These are phyloP conservation scores for Verbascum thapsus DNA, from an alignment of 257 asterid species.

Conservation along the genomic window DNA sequence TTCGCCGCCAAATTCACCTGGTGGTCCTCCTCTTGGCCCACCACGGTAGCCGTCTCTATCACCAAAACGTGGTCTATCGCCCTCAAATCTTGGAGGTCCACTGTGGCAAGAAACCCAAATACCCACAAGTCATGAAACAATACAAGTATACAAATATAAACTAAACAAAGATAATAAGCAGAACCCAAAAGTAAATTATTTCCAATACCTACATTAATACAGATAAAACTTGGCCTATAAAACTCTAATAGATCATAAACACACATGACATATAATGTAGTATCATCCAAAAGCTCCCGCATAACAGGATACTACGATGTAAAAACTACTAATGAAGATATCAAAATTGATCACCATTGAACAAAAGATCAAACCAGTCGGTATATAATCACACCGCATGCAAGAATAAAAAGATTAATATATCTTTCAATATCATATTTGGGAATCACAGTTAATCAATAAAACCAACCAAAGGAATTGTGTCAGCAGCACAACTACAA, in stretches of 20 bases:
- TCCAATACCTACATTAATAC: too few relatives aligned
- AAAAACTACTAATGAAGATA: background rate
- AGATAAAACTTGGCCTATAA: too few relatives aligned
- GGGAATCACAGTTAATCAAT: too few relatives aligned
- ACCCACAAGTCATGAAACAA: background rate
- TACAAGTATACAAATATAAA: background rate
- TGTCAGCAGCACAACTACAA: background rate
- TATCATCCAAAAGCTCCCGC: too few relatives aligned
- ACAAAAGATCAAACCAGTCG: background rate
- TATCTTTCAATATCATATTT: too few relatives aligned
- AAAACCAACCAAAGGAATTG: too few relatives aligned
- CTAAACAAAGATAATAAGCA: background rate
- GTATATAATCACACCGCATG: background rate
- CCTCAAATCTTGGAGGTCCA: slow-evolving; percentile 89
- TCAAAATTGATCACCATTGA: background rate
- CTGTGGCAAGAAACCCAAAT: slow-evolving; percentile 31
- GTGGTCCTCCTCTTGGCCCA: slow-evolving; percentile 72
- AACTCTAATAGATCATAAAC: too few relatives aligned
- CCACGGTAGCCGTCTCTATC: slow-evolving; percentile 91
- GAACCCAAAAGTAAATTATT: too few relatives aligned
- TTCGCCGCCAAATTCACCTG: slow-evolving; percentile 80
- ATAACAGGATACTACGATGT: too few relatives aligned
- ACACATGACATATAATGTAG: too few relatives aligned
- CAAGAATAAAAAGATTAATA: background rate
- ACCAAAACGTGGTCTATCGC: slow-evolving; percentile 80